Conservation (phyloP, 2,329 filamentous ascomycete species). For the Neurospora sp. region DNA sequence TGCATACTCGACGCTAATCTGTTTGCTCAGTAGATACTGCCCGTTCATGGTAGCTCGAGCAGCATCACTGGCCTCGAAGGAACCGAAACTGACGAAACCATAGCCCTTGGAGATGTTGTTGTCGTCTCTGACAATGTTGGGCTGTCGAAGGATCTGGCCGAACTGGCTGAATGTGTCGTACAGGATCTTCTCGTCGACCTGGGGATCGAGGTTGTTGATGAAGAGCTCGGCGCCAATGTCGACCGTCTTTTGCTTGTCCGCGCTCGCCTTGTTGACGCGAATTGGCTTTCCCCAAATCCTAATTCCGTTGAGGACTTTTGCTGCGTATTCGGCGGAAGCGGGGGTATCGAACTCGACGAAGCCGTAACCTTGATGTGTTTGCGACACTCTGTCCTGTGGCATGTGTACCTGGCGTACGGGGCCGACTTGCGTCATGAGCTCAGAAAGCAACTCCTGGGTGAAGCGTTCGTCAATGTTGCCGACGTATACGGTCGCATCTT, state of each 20-base stretch:
- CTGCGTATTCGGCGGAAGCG: constrained; percentile 92
- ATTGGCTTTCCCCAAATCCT: constrained; percentile 89
- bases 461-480: constrained; percentile 98
- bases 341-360: constrained; percentile 98
- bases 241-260: constrained; percentile 87
- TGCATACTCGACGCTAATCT: constrained; percentile 92
- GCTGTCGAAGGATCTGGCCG: constrained; percentile 71
- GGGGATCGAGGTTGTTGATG: constrained; percentile 85
- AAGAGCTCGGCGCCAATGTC: constrained; percentile 97
- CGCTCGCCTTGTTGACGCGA: constrained; percentile 84
- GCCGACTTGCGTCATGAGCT: constrained; percentile 95
- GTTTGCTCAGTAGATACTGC: constrained; percentile 94
- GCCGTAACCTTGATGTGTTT: constrained; percentile 94
- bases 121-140: constrained; percentile 89
- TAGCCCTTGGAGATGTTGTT: constrained; percentile 86
- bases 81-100: constrained; percentile 86
- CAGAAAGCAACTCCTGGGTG: constrained; percentile 83
- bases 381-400: constrained; percentile 94
- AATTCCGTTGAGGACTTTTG: constrained; percentile 93
- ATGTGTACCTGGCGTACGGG: constrained; percentile 97
- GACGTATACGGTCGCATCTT: constrained; percentile 95
- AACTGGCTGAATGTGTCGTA: constrained; percentile 93
- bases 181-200: constrained; percentile 91
- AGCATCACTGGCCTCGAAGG: constrained; percentile 88
- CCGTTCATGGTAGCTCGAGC: constrained; percentile 90